phyloP scores from a whole-genome alignment of 2,329 filamentous ascomycete genomes.

The Ascochyta koolunga region DNA sequence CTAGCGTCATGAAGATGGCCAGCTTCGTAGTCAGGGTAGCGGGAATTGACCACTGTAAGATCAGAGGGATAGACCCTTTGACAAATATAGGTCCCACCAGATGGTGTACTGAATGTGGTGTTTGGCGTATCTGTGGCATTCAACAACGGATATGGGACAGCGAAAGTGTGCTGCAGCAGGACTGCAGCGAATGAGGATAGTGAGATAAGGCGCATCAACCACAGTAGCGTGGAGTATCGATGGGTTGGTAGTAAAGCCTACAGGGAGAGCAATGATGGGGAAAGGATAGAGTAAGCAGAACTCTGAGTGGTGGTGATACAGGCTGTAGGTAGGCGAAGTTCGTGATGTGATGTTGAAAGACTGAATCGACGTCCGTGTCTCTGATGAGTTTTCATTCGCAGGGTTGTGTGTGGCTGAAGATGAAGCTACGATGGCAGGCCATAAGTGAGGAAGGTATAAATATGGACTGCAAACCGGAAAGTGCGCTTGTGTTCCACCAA shows the following conservation, averaged over 20 bases:
- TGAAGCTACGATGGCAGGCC: neutral
- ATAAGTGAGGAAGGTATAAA: neutral
- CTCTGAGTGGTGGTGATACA: too few relatives aligned
- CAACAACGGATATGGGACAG: constrained; percentile 19
- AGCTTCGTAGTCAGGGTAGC: constrained; percentile 30
- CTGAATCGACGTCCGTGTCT: too few relatives aligned
- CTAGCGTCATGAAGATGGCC: constrained; percentile 25
- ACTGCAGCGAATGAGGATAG: constrained; percentile 8
- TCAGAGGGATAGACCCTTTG: constrained; percentile 28
- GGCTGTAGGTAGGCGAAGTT: too few relatives aligned
- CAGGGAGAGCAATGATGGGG: too few relatives aligned
- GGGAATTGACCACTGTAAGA: constrained; percentile 35
- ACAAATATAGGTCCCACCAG: constrained; percentile 21
- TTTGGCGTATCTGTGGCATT: constrained; percentile 17
- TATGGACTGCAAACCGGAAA: neutral
- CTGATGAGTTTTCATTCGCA: too few relatives aligned
- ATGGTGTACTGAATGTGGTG: neutral
- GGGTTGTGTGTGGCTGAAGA: too few relatives aligned
- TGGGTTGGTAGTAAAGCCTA: neutral
- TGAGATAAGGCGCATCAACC: neutral
- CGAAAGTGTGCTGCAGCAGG: constrained; percentile 8
- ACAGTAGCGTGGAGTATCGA: neutral
- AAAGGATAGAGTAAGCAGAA: too few relatives aligned
- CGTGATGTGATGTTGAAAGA: too few relatives aligned
- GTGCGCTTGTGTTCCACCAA: too few relatives aligned